Percentiles rank a stretch among this genome's conserved stretches.
phyloP scores from a whole-genome alignment of 306 rosid genomes.

The Elaeagnus macrophylla region DNA sequence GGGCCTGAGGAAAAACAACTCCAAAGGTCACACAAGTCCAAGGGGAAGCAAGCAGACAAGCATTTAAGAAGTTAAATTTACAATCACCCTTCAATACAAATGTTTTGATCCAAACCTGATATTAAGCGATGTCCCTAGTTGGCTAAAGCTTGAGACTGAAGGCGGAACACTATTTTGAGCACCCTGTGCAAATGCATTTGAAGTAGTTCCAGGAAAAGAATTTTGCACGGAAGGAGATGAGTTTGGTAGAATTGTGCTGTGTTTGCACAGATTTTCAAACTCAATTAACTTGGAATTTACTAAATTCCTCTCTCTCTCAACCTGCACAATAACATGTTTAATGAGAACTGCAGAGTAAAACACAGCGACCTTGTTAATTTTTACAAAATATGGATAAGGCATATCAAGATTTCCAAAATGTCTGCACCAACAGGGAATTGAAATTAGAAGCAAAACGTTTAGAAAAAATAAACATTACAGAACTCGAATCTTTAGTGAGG shows the following conservation, averaged over 20 bases:
- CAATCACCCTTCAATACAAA: background rate
- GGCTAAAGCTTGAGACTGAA: slow-evolving; percentile 76
- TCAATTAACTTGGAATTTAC: slow-evolving; percentile 59
- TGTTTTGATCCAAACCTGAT: slow-evolving; percentile 43
- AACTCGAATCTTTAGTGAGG: too few species aligned
- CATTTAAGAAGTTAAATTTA: background rate
- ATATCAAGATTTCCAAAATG: background rate
- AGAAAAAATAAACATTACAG: too few species aligned
- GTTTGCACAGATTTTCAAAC: slow-evolving; percentile 61
- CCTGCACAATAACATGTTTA: slow-evolving; percentile 36
- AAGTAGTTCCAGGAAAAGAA: slow-evolving; percentile 30
- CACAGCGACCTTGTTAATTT: too few species aligned
- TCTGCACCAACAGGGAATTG: background rate
- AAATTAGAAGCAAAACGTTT: background rate
- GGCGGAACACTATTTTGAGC: slow-evolving; percentile 46
- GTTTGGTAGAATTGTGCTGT: slow-evolving; percentile 25
- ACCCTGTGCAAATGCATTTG: slow-evolving; percentile 34
- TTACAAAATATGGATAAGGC: too few species aligned
- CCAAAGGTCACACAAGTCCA: background rate
- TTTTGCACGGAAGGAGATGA: slow-evolving; percentile 33
- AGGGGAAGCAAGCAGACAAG: background rate
- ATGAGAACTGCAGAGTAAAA: slow-evolving; percentile 2
- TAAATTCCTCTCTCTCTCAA: slow-evolving; percentile 80
- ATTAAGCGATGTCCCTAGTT: slow-evolving; percentile 54
- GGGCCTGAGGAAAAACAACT: slow-evolving; percentile 36